phyloP scores from a whole-genome alignment of 129 eudicot species.

The Scalesia atractyloides region DNA sequence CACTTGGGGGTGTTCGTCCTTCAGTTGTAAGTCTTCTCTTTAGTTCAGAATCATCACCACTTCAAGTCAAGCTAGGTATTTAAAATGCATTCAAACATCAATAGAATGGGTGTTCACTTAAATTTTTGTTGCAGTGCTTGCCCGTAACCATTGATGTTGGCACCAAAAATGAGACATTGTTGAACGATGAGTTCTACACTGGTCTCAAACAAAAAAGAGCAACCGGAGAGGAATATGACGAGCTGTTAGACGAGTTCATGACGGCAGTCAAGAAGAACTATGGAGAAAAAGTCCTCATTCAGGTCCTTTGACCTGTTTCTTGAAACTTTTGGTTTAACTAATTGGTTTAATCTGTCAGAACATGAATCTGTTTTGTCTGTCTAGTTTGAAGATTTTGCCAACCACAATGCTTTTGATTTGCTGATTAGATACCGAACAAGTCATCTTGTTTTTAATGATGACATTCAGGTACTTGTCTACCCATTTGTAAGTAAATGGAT shows the following conservation, averaged over 20 bases:
- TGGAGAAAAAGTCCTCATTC: slow-evolving; percentile 92
- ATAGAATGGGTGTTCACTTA: neutral
- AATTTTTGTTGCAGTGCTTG: slow-evolving; percentile 56
- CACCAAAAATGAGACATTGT: slow-evolving; percentile 75
- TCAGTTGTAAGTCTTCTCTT: slow-evolving; percentile 61
- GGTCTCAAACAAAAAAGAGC: slow-evolving; percentile 88
- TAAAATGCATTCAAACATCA: neutral
- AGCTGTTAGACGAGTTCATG: slow-evolving; percentile 89
- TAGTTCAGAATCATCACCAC: neutral
- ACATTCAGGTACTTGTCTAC: slow-evolving; percentile 70
- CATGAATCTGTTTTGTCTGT: neutral
- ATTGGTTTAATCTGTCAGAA: neutral
- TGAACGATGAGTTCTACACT: slow-evolving; percentile 88
- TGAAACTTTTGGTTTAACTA: neutral
- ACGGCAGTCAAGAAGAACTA: slow-evolving; percentile 91
- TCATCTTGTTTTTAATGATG: slow-evolving; percentile 96
- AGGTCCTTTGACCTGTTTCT: slow-evolving; percentile 30
- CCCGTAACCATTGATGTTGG: slow-evolving; percentile 95
- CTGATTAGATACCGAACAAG: slow-evolving; percentile 73
- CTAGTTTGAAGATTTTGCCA: slow-evolving; percentile 93
- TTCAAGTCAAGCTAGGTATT: neutral
- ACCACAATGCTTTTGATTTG: slow-evolving; percentile 95
- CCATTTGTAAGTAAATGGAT: neutral
- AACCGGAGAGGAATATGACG: slow-evolving; percentile 92
- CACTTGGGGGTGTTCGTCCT: slow-evolving; percentile 98